phyloP scores from a whole-genome alignment of 495 filamentous ascomycete species.

The Aspergillus homomorphus region DNA sequence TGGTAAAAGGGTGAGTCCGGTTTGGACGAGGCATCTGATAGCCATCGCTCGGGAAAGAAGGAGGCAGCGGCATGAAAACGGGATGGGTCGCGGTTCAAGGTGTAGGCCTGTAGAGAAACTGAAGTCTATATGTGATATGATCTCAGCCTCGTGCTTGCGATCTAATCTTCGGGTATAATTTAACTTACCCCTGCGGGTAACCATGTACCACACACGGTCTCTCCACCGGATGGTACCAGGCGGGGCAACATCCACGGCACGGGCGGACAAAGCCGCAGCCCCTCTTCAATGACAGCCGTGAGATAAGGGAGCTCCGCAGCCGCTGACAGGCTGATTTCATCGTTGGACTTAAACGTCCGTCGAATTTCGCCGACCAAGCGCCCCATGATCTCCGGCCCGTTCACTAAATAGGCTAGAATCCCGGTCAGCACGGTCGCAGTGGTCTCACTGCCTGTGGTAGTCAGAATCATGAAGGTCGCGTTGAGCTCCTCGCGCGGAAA shows the following conservation, averaged over 20 bases:
- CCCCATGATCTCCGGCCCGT: neutral
- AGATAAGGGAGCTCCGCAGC: neutral
- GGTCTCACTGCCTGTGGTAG: conserved; percentile 2
- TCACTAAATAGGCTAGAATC: neutral
- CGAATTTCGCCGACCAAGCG: conserved; percentile 1
- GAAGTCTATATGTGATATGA: neutral
- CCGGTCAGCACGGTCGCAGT: conserved; percentile 1
- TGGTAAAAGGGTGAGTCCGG: neutral
- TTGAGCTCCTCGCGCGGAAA: neutral
- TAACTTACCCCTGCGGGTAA: neutral
- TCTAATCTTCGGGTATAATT: neutral
- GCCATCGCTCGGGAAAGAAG: neutral
- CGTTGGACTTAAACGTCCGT: neutral
- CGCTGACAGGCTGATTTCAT: neutral
- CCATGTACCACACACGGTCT: neutral
- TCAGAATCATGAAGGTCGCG: conserved; percentile 1
- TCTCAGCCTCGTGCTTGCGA: neutral
- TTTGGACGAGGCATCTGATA: neutral
- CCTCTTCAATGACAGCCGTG: conserved; percentile 4
- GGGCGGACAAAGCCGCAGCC: conserved; percentile 1
- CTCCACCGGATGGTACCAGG: neutral
- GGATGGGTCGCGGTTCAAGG: neutral
- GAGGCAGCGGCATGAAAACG: neutral
- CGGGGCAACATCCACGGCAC: conserved; percentile 1
- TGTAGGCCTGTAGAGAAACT: neutral